Percentiles rank a stretch among this genome's conserved stretches.
Evolutionary conservation across 148 eudicot species (phyloP).

Genomic region (Limonium bicolor): DNA sequence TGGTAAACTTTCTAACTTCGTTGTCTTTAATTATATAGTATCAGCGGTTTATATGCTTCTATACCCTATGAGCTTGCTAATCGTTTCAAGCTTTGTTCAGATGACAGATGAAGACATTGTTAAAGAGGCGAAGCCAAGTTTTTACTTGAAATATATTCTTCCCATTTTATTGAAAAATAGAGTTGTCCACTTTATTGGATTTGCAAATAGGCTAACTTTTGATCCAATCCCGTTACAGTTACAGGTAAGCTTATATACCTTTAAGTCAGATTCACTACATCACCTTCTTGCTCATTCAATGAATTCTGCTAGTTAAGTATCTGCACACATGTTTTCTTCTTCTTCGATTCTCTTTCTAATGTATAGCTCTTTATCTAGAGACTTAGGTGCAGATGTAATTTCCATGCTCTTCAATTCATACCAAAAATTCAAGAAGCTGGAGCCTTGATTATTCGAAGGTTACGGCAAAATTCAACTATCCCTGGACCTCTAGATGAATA

Average conservation of each 20-base stretch:
- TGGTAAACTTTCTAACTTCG: conserved; percentile 42
- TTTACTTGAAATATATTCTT: conserved; percentile 63
- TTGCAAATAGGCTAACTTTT: conserved; percentile 83
- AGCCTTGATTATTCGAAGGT: conserved; percentile 57
- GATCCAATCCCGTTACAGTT: conserved; percentile 77
- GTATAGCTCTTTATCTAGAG: conserved; percentile 51
- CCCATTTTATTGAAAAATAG: conserved; percentile 59
- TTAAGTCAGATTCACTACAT: not conserved
- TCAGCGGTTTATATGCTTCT: conserved; percentile 3
- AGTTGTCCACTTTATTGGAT: conserved; percentile 91
- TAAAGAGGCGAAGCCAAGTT: conserved; percentile 98
- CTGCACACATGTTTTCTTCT: conserved; percentile 1
- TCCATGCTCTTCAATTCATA: conserved; percentile 77
- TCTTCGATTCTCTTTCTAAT: conserved; percentile 30
- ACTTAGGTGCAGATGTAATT: conserved; percentile 98
- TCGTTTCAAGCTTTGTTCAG: conserved; percentile 22
- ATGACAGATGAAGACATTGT: conserved; percentile 71
- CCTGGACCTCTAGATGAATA: conserved; percentile 54
- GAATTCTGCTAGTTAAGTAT: too few relatives aligned
- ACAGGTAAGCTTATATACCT: conserved; percentile 43
- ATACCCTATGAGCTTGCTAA: not conserved
- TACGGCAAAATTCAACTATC: conserved; percentile 56
- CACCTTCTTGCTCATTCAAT: not conserved
- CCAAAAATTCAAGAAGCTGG: conserved; percentile 90
- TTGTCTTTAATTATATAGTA: not conserved